Evolutionary conservation across 23 red algal genomes (phyloP).

Genomic region (Gracilaria domingensis): DNA sequence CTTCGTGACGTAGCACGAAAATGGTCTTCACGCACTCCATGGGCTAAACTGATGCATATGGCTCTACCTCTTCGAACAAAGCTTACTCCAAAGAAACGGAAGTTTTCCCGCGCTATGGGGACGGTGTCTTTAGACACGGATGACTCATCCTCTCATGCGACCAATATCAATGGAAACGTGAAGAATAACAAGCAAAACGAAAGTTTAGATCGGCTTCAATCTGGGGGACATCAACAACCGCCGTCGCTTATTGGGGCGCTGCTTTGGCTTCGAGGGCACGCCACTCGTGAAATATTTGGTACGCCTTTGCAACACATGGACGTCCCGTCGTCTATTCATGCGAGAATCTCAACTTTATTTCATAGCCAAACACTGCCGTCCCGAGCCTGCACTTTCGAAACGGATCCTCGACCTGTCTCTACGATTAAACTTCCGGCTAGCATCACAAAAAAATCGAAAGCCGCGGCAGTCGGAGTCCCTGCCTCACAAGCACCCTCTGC

Average conservation of each 20-base stretch:
- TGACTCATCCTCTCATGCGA: neutral
- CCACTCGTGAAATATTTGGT: conserved; percentile 7
- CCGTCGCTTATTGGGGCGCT: conserved; percentile 14
- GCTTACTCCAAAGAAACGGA: conserved; percentile 1
- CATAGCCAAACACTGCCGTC: neutral
- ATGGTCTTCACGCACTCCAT: neutral
- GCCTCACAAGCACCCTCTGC: neutral
- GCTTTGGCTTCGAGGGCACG: conserved; percentile 20
- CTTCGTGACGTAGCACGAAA: neutral
- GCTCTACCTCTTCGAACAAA: conserved; percentile 4
- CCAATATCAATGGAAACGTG: conserved; percentile 16
- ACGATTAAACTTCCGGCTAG: conserved; percentile 1
- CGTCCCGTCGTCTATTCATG: neutral
- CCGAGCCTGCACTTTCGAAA: neutral
- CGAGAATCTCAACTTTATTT: neutral
- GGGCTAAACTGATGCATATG: conserved; percentile 11
- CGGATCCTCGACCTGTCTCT: neutral
- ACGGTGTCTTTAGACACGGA: conserved; percentile 2
- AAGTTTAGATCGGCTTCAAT: neutral
- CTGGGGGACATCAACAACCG: neutral
- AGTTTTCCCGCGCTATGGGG: neutral
- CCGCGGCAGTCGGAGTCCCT: neutral
- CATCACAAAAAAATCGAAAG: neutral
- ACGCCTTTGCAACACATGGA: conserved; percentile 14
- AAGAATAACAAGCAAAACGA: neutral